Percentiles rank a stretch among this genome's conserved stretches.
Evolutionary conservation across 768 basidiomycete genomes (phyloP).

Genomic region (Galerina marginata): DNA sequence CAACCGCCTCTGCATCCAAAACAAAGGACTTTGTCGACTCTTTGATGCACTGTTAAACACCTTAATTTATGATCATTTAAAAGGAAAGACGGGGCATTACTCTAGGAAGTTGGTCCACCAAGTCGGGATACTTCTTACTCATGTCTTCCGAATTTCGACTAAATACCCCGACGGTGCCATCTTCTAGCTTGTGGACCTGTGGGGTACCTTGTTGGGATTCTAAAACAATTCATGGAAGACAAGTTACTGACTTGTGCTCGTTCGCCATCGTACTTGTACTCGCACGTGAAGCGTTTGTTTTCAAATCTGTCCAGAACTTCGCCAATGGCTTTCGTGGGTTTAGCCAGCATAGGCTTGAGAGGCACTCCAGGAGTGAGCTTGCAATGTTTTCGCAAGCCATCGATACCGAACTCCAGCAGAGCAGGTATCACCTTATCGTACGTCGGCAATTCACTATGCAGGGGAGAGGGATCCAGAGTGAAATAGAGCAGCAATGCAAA

Average conservation of each 20-base stretch:
- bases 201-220: not conserved
- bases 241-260: conserved; percentile 75
- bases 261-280: conserved; percentile 99
- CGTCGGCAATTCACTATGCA: conserved; percentile 89
- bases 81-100: conserved; percentile 44
- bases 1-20: conserved; percentile 95
- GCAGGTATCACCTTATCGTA: conserved; percentile 95
- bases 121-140: conserved; percentile 98
- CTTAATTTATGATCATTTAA: not conserved
- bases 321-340: conserved; percentile 97
- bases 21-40: conserved; percentile 88
- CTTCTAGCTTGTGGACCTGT: conserved; percentile 81
- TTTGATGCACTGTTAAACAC: conserved; percentile 74
- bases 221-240: not conserved
- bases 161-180: conserved; percentile 89
- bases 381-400: conserved; percentile 71
- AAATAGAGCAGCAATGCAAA: conserved; percentile 7
- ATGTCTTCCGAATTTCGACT: conserved; percentile 99
- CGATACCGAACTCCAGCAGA: conserved; percentile 78
- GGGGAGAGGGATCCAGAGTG: conserved; percentile 3
- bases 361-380: conserved; percentile 96
- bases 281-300: conserved; percentile 93
- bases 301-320: conserved; percentile 98
- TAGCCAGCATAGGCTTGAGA: conserved; percentile 98
- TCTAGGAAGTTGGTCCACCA: conserved; percentile 90